These are phyloP conservation scores for Dichotomopilus funicola DNA, from an alignment of 2,329 filamentous ascomycete species.

Conservation along the genomic window DNA sequence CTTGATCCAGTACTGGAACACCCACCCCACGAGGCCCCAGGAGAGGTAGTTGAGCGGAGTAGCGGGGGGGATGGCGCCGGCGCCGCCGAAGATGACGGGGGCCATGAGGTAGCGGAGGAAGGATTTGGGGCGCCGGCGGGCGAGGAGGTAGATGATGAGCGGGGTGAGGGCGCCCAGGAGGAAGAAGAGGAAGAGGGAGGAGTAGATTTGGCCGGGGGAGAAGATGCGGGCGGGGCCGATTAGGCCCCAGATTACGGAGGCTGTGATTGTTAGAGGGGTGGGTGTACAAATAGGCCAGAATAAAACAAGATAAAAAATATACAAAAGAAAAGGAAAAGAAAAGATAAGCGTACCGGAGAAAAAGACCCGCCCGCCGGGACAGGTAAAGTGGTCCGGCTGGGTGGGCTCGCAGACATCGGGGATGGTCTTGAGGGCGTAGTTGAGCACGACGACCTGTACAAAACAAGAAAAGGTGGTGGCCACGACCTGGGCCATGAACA, in stretches of 20 bases:
- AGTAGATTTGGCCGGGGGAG: conserved; percentile 56
- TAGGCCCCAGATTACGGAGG: conserved; percentile 62
- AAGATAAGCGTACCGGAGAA: conserved; percentile 44
- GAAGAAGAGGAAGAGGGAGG: conserved; percentile 55
- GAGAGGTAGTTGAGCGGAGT: conserved; percentile 67
- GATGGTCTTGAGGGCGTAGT: conserved; percentile 56
- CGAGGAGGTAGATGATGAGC: conserved; percentile 43
- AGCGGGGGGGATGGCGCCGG: conserved; percentile 54
- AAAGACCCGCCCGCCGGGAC: conserved; percentile 57
- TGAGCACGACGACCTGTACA: conserved; percentile 59
- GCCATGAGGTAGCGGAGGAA: conserved; percentile 50
- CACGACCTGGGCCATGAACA: conserved; percentile 60
- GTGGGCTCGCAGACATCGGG: conserved; percentile 54
- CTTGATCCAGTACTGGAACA: conserved; percentile 65
- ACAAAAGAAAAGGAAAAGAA: background rate
- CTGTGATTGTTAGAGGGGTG: conserved; percentile 25
- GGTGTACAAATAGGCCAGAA: conserved; percentile 2
- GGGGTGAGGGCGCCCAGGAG: conserved; percentile 48
- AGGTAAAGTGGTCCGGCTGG: conserved; percentile 54
- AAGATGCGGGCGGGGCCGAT: conserved; percentile 59
- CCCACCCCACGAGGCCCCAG: conserved; percentile 65
- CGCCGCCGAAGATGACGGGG: conserved; percentile 57
- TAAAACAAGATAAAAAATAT: background rate
- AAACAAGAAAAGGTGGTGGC: conserved; percentile 61
- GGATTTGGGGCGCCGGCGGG: conserved; percentile 46